phyloP scores from a whole-genome alignment of 208 protist genomes.

The Acanthamoeba royreba region DNA sequence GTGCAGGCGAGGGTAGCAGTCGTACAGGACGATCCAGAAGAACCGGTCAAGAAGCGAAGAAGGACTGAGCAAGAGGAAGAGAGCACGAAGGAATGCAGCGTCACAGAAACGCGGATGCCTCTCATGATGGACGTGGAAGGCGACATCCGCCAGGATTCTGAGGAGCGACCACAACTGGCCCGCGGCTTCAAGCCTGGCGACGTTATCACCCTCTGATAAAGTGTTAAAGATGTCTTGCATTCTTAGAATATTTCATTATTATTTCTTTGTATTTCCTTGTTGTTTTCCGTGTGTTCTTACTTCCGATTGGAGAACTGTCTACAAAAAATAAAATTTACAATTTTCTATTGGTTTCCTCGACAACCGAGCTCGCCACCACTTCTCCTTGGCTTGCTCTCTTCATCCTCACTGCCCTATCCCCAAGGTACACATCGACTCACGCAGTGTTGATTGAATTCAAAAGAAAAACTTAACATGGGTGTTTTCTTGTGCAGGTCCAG shows the following conservation, averaged over 20 bases:
- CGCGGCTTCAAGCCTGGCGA: neutral
- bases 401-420: too few species aligned
- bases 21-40: neutral
- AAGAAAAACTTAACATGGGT: neutral
- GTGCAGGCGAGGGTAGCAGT: neutral
- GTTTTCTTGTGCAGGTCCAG: neutral
- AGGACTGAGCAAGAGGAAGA: neutral
- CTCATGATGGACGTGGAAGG: neutral
- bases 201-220: neutral
- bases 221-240: too few species aligned
- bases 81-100: neutral
- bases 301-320: too few species aligned
- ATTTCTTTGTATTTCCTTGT: too few species aligned
- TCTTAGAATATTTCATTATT: too few species aligned
- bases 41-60: neutral
- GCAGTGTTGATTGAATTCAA: too few species aligned
- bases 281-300: too few species aligned
- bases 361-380: too few species aligned
- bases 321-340: neutral
- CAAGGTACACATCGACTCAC: too few species aligned
- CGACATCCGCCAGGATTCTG: neutral
- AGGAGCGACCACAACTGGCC: neutral
- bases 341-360: neutral
- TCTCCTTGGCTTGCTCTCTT: too few species aligned
- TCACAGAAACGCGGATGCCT: neutral